Evolutionary conservation across 164 flowering plant species (phyloP).

Genomic region (Chloranthus sessilifolius): DNA sequence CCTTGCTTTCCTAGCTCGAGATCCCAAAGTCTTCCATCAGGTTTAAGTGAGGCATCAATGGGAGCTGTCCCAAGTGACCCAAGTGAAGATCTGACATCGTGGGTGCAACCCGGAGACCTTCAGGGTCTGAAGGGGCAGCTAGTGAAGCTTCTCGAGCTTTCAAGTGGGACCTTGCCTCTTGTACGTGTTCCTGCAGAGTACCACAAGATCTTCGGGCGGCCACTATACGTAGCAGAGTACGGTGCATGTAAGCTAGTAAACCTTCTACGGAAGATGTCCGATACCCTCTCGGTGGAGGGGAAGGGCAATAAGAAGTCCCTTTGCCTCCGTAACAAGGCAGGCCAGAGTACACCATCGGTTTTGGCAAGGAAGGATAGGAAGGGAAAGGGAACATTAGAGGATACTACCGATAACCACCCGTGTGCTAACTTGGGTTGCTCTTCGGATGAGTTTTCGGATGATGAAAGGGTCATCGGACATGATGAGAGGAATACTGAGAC

Average conservation of each 20-base stretch:
- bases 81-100: conserved; percentile 23
- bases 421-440: conserved; percentile 30
- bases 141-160: conserved; percentile 69
- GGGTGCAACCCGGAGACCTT: conserved; percentile 89
- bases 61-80: conserved; percentile 26
- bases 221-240: conserved; percentile 72
- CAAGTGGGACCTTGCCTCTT: conserved; percentile 71
- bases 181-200: conserved; percentile 71
- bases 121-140: conserved; percentile 72
- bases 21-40: conserved; percentile 53
- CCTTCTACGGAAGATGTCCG: conserved; percentile 79
- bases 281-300: conserved; percentile 52
- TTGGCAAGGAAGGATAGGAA: conserved; percentile 41
- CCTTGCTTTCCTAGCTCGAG: conserved; percentile 40
- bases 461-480: conserved; percentile 34
- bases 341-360: conserved; percentile 30
- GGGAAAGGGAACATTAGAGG: conserved; percentile 51
- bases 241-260: conserved; percentile 73
- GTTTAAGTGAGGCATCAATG: conserved; percentile 41
- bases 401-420: conserved; percentile 16
- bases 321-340: conserved; percentile 41
- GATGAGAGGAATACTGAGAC: conserved; percentile 23
- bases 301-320: conserved; percentile 65
- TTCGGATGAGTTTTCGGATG: conserved; percentile 74
- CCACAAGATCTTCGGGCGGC: conserved; percentile 66